Base-by-base conservation (phyloP, 1,139 yeast species). In the Komagataea norvegica region DNA sequence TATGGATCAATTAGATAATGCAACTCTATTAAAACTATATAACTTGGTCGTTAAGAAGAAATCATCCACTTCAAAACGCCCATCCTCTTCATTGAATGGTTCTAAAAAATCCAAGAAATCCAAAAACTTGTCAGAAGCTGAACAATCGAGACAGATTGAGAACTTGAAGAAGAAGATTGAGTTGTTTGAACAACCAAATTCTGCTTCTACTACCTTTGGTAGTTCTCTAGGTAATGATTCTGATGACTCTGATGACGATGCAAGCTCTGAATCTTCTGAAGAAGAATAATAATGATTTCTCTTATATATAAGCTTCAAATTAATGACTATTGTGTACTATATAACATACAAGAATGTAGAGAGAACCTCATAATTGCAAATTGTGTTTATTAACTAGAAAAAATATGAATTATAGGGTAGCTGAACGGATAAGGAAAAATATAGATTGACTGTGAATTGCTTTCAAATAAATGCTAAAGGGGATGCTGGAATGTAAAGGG, bases 1-100 rank as follows among this genome's bases (percentile, higher is more conserved):
- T 61, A 84, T 93, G 80, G 97, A 91, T 61, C 86, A 83, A 61
- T 73, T 91, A 52, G 96, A 87, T 53, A 91, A 87, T 50, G 69
- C 77, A 37, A 89, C 97, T 2, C 75, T 91, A 35, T 65, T 86
- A 57, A 85, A 86, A 55, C 68, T 91, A 49, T 89, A 89, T 68
- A 82, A 85, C 49, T 38, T 58, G 55, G 52, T 56, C 51, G 48
- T 59, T 51, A 43, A 64, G 57, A 49, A 57, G 56, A 41, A 57
- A 37, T 35, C 49, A 4, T 31, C 56, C n/a, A 36, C 49, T 16
- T 22, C 46, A 11, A 37, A 33, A 19, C 34, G 41, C 16, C 21
- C 29, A 37, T 8, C 22, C 13, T 24, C 36, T 23, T 20, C 26
- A 25, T 3, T 36, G 25, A 41, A 47, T 40, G 45, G 38, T 31